A percentile compares a stretch with the other conserved stretches of the same genome.
Conservation (phyloP, 2,329 filamentous ascomycete species). For the Fonsecaea multimorphosa region DNA sequence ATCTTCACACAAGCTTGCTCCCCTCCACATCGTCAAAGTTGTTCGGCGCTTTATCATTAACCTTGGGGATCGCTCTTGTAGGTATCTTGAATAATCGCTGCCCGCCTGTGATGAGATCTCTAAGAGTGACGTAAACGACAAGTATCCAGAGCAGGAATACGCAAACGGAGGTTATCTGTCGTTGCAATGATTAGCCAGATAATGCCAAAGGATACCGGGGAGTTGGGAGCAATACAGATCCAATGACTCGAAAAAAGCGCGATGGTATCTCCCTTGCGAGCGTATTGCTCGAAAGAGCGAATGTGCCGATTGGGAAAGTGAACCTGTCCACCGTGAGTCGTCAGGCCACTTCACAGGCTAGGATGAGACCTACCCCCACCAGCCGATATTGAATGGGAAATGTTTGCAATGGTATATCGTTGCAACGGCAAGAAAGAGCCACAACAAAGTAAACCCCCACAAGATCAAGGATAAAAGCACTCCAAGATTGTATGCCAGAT, state of each 20-base stretch:
- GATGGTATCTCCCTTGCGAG: constrained; percentile 59
- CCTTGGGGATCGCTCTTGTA: background rate
- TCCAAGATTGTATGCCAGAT: constrained; percentile 45
- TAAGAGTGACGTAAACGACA: constrained; percentile 57
- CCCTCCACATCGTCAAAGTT: constrained; percentile 10
- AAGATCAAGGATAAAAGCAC: constrained; percentile 46
- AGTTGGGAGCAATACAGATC: constrained; percentile 49
- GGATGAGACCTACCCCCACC: constrained; percentile 56
- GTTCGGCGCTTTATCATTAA: constrained; percentile 2
- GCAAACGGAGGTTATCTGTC: constrained; percentile 49
- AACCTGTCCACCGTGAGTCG: constrained; percentile 45
- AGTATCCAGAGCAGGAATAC: constrained; percentile 63
- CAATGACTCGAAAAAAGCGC: constrained; percentile 61
- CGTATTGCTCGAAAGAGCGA: constrained; percentile 52
- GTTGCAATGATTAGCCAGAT: constrained; percentile 2
- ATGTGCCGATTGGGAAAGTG: constrained; percentile 64
- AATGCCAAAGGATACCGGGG: background rate
- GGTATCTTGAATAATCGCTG: constrained; percentile 23
- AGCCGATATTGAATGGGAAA: constrained; percentile 68
- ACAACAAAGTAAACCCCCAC: constrained; percentile 48
- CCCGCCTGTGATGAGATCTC: constrained; percentile 40
- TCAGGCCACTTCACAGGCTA: background rate
- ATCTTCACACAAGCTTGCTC: constrained; percentile 9
- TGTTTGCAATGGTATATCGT: constrained; percentile 43
- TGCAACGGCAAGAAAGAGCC: constrained; percentile 48